phyloP scores from a whole-genome alignment of 257 asterid species.

The Dorcoceras hygrometricum region DNA sequence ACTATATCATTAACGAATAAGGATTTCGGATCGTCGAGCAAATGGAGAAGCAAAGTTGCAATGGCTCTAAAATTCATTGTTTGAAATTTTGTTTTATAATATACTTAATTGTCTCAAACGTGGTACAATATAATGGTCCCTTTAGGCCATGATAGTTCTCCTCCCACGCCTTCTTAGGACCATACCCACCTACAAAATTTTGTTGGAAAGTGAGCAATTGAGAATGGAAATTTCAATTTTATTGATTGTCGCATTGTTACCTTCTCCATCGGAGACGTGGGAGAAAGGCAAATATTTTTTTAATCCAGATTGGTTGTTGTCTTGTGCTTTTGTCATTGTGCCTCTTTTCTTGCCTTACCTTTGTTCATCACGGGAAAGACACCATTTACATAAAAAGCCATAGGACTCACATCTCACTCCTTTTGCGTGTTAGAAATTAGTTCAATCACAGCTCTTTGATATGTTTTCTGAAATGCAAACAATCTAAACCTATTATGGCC shows the following conservation, averaged over 20 bases:
- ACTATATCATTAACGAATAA: too few relatives aligned
- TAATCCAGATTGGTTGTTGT: neutral
- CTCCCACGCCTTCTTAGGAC: slow-evolving; percentile 15
- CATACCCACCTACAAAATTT: too few relatives aligned
- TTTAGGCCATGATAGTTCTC: slow-evolving; percentile 12
- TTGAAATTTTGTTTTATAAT: too few relatives aligned
- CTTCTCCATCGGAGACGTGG: neutral
- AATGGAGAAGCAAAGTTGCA: too few relatives aligned
- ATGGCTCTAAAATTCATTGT: too few relatives aligned
- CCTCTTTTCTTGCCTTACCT: neutral
- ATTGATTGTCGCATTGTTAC: neutral
- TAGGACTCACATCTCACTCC: neutral
- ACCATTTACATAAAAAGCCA: neutral
- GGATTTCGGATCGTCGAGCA: too few relatives aligned
- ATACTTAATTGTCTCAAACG: too few relatives aligned
- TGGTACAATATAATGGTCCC: neutral
- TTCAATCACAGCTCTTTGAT: neutral
- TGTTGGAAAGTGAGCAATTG: too few relatives aligned
- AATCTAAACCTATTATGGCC: too few relatives aligned
- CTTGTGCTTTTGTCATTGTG: neutral
- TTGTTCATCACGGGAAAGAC: neutral
- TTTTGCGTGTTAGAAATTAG: neutral
- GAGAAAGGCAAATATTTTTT: neutral
- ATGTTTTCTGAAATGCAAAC: neutral
- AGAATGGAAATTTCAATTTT: too few relatives aligned